These are phyloP conservation scores for Pleomassaria siparia DNA, from an alignment of 2,329 filamentous ascomycete genomes.

Conservation along the genomic window DNA sequence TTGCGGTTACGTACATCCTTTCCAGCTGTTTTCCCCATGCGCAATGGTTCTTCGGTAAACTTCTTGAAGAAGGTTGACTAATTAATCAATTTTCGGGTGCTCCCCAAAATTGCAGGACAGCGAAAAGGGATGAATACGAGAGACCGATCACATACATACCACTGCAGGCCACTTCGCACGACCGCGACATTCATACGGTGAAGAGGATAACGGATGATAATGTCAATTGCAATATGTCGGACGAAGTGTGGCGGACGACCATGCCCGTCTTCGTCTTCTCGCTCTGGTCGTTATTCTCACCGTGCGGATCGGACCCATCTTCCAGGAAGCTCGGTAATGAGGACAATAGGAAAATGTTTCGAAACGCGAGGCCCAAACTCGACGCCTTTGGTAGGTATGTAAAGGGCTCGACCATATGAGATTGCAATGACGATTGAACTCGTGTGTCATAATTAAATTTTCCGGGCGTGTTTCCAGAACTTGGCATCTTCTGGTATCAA, in stretches of 20 bases:
- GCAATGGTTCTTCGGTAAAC: conserved; percentile 46
- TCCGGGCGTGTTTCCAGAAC: conserved; percentile 9
- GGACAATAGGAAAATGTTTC: conserved; percentile 7
- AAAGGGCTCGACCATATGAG: conserved; percentile 2
- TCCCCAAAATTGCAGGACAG: conserved; percentile 46
- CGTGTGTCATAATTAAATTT: conserved; percentile 1
- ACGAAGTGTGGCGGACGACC: conserved; percentile 46
- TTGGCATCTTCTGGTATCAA: conserved; percentile 3
- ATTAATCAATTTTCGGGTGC: conserved; percentile 43
- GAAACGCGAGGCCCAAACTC: conserved; percentile 18
- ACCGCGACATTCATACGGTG: conserved; percentile 41
- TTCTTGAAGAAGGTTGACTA: conserved; percentile 51
- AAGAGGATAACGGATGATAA: conserved; percentile 38
- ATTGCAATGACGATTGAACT: conserved; percentile 5
- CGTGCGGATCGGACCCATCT: conserved; percentile 17
- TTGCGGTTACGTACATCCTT: conserved; percentile 39
- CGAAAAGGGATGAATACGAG: conserved; percentile 45
- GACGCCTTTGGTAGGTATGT: not conserved
- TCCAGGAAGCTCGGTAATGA: conserved; percentile 22
- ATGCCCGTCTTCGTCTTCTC: conserved; percentile 12
- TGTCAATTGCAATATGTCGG: conserved; percentile 44
- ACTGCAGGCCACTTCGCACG: conserved; percentile 48
- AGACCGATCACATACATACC: conserved; percentile 48
- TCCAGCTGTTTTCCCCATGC: conserved; percentile 34
- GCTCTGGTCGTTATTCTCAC: conserved; percentile 7